Evolutionary conservation across 768 basidiomycete species (phyloP).

Genomic region (Kwoniella bestiolae): DNA sequence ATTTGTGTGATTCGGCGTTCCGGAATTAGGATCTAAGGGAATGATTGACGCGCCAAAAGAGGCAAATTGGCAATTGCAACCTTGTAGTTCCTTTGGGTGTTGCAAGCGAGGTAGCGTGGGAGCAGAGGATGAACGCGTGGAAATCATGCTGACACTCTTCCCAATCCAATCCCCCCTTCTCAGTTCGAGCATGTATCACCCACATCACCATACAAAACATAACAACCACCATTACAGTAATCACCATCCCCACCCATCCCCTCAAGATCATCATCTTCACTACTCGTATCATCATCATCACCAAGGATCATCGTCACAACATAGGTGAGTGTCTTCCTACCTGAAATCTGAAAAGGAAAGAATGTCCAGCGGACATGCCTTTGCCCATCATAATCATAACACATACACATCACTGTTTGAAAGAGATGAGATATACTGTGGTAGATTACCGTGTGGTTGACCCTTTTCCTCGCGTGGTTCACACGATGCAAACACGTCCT

Average conservation of each 20-base stretch:
- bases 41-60: not conserved
- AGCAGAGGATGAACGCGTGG: conserved; percentile 15
- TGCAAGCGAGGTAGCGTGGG: conserved; percentile 1
- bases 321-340: conserved; percentile 8
- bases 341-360: not conserved
- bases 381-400: not conserved
- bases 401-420: not conserved
- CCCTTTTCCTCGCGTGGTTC: conserved; percentile 24
- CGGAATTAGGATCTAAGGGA: not conserved
- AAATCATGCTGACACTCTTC: conserved; percentile 10
- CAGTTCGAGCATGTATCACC: not conserved
- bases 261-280: not conserved
- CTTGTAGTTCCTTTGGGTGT: not conserved
- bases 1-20: not conserved
- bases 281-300: not conserved
- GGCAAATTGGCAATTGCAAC: not conserved
- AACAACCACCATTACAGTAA: not conserved
- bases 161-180: not conserved
- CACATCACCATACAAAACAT: not conserved
- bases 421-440: not conserved
- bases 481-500: conserved; percentile 30
- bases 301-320: not conserved
- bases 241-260: not conserved
- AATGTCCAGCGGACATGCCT: not conserved
- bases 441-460: conserved; percentile 7